Percentiles rank a stretch among this genome's conserved stretches.
These are phyloP conservation scores for Excoecaria cochinchinensis DNA, from an alignment of 345 rosid genomes.

Conservation along the genomic window DNA sequence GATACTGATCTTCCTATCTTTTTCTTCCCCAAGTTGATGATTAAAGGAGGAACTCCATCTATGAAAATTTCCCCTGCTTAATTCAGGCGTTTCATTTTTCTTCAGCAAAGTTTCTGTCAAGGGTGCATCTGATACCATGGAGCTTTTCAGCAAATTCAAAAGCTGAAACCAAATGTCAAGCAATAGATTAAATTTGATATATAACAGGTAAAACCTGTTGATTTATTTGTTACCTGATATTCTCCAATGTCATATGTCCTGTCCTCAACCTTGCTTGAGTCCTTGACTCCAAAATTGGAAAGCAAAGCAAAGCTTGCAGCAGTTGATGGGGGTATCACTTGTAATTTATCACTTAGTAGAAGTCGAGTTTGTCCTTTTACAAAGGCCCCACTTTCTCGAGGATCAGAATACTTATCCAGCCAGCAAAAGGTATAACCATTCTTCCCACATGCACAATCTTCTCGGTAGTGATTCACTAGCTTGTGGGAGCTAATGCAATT, in stretches of 20 bases:
- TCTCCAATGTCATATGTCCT: conserved; percentile 4
- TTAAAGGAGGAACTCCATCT: neutral
- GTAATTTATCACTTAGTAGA: conserved; percentile 20
- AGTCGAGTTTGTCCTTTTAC: conserved; percentile 4
- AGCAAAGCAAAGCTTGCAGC: conserved; percentile 1
- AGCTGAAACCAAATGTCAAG: conserved; percentile 23
- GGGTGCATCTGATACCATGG: conserved; percentile 13
- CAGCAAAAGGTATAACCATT: too few species aligned
- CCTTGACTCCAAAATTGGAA: conserved; percentile 10
- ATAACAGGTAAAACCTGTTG: too few species aligned
- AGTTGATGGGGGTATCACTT: conserved; percentile 13
- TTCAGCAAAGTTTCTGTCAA: conserved; percentile 22
- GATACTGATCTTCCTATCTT: neutral
- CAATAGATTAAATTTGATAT: neutral
- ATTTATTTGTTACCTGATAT: conserved; percentile 13
- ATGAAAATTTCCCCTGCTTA: neutral
- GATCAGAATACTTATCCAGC: too few species aligned
- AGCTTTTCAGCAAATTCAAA: conserved; percentile 19
- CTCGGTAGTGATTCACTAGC: neutral
- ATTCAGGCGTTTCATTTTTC: neutral
- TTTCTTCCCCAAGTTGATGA: neutral
- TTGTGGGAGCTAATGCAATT: neutral
- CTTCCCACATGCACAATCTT: too few species aligned
- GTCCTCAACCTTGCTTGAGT: conserved; percentile 10
- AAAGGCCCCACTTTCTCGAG: conserved; percentile 11